Conservation (phyloP, 192 early-diverging fungal species). For the Entomortierella parvispora region DNA sequence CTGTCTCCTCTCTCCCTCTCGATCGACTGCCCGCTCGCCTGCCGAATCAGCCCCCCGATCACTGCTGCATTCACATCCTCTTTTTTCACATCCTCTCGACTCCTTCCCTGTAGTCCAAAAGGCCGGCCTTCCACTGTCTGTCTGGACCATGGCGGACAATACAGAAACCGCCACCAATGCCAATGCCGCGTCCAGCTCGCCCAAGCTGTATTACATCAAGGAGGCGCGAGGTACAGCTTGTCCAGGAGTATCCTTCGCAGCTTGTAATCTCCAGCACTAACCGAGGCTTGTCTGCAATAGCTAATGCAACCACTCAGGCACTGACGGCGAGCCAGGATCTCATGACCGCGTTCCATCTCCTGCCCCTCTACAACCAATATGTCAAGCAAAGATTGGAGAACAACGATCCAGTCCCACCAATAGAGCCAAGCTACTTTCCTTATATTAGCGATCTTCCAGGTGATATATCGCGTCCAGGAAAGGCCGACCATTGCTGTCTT, state of each 20-base stretch:
- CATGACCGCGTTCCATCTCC: constrained; percentile 48
- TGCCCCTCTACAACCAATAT: constrained; percentile 46
- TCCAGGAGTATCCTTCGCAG: background rate
- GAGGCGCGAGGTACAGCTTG: constrained; percentile 39
- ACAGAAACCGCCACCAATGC: constrained; percentile 16
- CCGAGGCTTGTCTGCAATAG: constrained; percentile 3
- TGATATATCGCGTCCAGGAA: background rate
- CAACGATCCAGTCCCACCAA: constrained; percentile 33
- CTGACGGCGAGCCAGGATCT: constrained; percentile 46
- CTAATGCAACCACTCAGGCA: constrained; percentile 23
- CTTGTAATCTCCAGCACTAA: background rate
- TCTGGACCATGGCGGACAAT: constrained; percentile 24
- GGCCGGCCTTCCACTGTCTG: background rate
- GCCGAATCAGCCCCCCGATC: background rate
- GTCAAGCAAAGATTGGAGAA: constrained; percentile 37
- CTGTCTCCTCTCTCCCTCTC: no score
- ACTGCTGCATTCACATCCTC: no score
- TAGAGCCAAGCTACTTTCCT: constrained; percentile 44
- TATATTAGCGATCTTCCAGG: constrained; percentile 48
- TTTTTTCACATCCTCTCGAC: no score
- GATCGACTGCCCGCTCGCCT: background rate
- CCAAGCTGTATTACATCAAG: constrained; percentile 47
- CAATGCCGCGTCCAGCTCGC: constrained; percentile 13
- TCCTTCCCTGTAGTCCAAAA: background rate
- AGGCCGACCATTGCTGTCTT: background rate